Evolutionary conservation across 1,139 yeast species (phyloP), one percentile per base, ranked within the genome.

Genomic region (Pichia sp.): DNA sequence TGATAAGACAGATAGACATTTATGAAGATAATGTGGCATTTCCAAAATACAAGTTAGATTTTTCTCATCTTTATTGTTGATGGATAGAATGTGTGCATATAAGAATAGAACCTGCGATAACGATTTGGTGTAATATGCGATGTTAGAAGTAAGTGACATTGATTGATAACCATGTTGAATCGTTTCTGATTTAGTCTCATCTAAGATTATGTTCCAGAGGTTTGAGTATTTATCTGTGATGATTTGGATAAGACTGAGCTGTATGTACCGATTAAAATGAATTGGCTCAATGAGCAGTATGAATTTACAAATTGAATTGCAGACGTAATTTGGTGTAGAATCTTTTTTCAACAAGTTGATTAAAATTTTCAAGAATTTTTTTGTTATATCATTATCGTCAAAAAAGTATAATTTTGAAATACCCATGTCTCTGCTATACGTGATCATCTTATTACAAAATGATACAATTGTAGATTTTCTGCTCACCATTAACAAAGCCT

Each of bases 71-170:
- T 39, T 18, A 17, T 12, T 12, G 15, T 27, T 34, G 11, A 20
- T 18, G 3, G 42, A 32, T 5, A 44, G 4, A 17, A 40, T 18
- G 20, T 40, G 44, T 33, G 47, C 44, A 44, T 36, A 40, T 10
- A 44, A 21, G 27, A 44, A 44, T 28, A 44, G 11, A 15, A 17
- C 32, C 20, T 40, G 44, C 8, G 47, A 36, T 36, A 44, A 32
- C 8, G 40, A 20, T 19, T 27, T 27, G 2, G 38, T 17, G 18
- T 35, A 37, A 15, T 14, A 18, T n/a, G 22, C 15, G 10, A 44
- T n/a, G 12, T 27, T 27, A 2, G 40, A 19, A 10, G 35, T 31
- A 18, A 31, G 3, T 4, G 27, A 34, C 17, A 22, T 10, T 11
- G 28, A 14, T 14, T 21, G 21, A 14, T 32, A 28, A 2, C 19